Conservation (phyloP, 1,284 basidiomycete genomes). For the Pyrrhoderma noxium region DNA sequence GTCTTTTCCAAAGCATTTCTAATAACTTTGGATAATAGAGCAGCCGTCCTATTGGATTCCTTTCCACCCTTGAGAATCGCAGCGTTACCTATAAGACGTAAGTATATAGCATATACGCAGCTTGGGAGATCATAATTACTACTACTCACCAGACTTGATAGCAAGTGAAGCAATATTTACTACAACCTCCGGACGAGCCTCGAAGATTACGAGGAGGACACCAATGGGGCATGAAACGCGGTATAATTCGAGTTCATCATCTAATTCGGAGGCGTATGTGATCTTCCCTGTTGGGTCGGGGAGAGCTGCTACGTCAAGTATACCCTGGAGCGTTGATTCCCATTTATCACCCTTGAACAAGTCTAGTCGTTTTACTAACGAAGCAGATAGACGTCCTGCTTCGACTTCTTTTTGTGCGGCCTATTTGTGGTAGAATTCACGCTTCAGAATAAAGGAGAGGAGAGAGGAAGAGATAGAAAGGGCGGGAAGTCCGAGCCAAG, state of each 20-base stretch:
- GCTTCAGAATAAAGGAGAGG: too few species aligned
- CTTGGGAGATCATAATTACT: neutral
- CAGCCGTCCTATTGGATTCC: conserved; percentile 77
- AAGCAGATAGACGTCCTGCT: conserved; percentile 74
- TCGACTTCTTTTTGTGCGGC: conserved; percentile 74
- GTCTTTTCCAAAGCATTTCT: conserved; percentile 70
- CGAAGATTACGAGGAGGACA: conserved; percentile 94
- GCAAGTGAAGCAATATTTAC: conserved; percentile 96
- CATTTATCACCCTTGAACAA: conserved; percentile 85
- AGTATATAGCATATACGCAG: neutral
- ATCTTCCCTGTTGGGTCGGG: conserved; percentile 85
- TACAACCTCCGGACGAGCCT: conserved; percentile 96
- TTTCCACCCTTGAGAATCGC: conserved; percentile 97
- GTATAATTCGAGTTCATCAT: conserved; percentile 84
- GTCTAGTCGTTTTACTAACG: conserved; percentile 83
- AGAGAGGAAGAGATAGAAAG: too few species aligned
- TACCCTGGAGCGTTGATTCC: conserved; percentile 88
- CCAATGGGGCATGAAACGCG: conserved; percentile 96
- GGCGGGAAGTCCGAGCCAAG: conserved; percentile 1
- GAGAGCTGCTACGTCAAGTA: conserved; percentile 80
- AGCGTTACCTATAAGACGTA: conserved; percentile 62
- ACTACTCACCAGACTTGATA: conserved; percentile 81
- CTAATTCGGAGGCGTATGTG: conserved; percentile 83
- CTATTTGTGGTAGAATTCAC: conserved; percentile 29
- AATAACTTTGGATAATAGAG: conserved; percentile 74